Evolutionary conservation across 164 flowering plant species (phyloP), one percentile per base, ranked within the genome.

Genomic region (Berberis vulgaris): DNA sequence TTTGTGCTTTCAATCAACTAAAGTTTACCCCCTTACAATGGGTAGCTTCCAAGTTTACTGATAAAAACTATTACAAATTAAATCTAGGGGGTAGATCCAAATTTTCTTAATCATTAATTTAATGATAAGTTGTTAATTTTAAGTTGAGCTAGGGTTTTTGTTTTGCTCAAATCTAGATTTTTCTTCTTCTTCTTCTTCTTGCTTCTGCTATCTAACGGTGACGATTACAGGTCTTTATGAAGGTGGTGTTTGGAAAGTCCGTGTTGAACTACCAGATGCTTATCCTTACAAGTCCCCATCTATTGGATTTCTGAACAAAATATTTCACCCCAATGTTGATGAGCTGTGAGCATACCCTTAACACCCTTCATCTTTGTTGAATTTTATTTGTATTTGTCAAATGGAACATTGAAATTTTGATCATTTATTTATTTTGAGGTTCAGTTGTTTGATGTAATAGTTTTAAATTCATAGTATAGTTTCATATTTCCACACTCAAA

Each of bases 261-360:
- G 89, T 65, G 98, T 93, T 59, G 97, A 86, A 77, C 79, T 93
- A 1, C 98, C 97, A 39, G 97, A 90, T 86, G 98, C 97, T 74
- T 93, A 93, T 81, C 98, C 98, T 43, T 93, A 90, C 59, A 89
- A 90, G 72, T 93, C 98, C 74, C 98, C 98, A 42, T 93, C 98
- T 4, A 77, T 93, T 73, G 97, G 98, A n/a, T 93, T 93, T 84
- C 78, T 90, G 52, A 93, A 88, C 69, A 93, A 88, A 81, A 93
- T 93, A 58, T 93, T 84, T 73, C 98, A 93, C 78, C 98, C 98
- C 62, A 93, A 93, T 83, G 97, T 93, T 65, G 97, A 93, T 79
- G 98, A 93, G 65, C 81, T 83, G 97, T 86, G 80, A 86, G 97
- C 76, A 50, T 12, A 43, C 26, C 26, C 26, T 26, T 26, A 41